Base-by-base conservation (phyloP, 352 stramenopile species). In the Elongisporangium senticosum region DNA sequence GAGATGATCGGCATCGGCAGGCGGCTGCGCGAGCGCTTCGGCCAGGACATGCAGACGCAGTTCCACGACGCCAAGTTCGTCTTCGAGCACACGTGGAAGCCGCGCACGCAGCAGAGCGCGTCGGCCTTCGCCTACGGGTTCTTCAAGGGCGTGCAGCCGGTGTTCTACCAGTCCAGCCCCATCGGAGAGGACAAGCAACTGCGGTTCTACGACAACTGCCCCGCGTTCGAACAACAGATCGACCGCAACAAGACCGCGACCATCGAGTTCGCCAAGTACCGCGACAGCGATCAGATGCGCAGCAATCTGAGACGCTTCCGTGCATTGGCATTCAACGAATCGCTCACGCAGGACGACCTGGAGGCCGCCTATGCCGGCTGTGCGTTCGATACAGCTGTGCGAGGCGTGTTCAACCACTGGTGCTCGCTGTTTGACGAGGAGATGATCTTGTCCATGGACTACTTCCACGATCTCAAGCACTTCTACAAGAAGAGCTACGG, bases 401-500 rank as follows among this genome's bases (percentile, higher is more conserved):
- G 57, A 7, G 53, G 51, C n/a, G 62, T 67, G 2, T 67, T 71
- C 28, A 57, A 81, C 24, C 61, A 89, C 20, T 94, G 85, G 85
- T 94, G 85, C 37, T 61, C 69, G 21, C 66, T 94, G 19, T 83
- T 92, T 53, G 63, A 87, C 40, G 65, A 72, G 7, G 72, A 87
- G 20, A 75, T 82, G 79, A 67, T 94, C 20, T 56, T 77, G n/a
- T 79, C 79, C 1, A 87, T 94, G 77, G 85, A 94, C 61, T 94
- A 92, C 33, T 90, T 85, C 62, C 79, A 94, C 59, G 85, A 94
- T 57, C 77, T 94, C 49, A 94, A 94, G 57, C 76, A 91, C 49
- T 94, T 91, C 33, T 94, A 94, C 78, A 77, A 77, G 40, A 94
- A 94, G 60, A 86, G 84, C 58, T 79, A 92, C 51, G 84, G 84